Conservation (phyloP, 2,329 filamentous ascomycete species). For the Clarireedia homoeocarpa region DNA sequence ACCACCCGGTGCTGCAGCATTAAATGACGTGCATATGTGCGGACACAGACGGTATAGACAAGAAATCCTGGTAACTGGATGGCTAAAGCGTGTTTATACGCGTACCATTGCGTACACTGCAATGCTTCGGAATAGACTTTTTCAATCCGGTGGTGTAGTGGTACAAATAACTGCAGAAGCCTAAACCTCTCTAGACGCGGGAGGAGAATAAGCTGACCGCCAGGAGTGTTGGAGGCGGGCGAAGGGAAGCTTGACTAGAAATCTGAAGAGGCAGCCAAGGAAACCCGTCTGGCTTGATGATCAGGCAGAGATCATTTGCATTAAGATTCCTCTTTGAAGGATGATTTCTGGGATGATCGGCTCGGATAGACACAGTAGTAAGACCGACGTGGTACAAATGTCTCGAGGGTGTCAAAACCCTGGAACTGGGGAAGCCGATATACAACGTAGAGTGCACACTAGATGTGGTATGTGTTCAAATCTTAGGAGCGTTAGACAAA, state of each 20-base stretch:
- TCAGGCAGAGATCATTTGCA: neutral
- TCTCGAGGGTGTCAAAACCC: neutral
- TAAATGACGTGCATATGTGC: neutral
- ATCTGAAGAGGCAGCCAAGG: neutral
- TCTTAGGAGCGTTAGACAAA: neutral
- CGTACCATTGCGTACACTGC: slow-evolving; percentile 2
- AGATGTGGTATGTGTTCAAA: neutral
- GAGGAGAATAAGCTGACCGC: neutral
- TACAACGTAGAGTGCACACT: neutral
- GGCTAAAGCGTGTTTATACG: slow-evolving; percentile 6
- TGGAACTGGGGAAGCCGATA: neutral
- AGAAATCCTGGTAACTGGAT: neutral
- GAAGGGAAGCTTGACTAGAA: neutral
- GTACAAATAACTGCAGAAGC: neutral
- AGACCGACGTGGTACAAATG: neutral
- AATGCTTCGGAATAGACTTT: neutral
- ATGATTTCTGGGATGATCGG: neutral
- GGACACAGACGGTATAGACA: neutral
- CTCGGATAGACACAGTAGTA: slow-evolving; percentile 7
- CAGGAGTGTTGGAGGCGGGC: neutral
- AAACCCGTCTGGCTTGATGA: neutral
- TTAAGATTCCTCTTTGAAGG: neutral
- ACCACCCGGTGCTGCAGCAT: neutral
- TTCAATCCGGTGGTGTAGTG: neutral
- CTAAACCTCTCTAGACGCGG: neutral